Evolutionary conservation across 495 filamentous ascomycete genomes (phyloP).

Genomic region (Penicillium cosmopolitanum): DNA sequence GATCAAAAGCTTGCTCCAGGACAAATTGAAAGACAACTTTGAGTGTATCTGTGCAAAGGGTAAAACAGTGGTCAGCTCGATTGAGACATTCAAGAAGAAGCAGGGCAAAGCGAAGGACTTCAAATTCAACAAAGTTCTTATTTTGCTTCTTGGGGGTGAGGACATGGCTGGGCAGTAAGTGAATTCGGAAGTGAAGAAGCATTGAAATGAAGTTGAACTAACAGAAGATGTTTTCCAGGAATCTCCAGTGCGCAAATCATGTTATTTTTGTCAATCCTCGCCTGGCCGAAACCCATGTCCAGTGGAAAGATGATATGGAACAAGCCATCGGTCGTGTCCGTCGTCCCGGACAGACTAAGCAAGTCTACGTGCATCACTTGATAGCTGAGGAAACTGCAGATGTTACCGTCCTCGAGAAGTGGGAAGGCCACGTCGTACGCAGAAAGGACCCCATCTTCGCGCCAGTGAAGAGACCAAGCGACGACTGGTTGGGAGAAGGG

Average conservation of each 20-base stretch:
- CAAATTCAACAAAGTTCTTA: conserved; percentile 51
- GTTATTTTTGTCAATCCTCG: conserved; percentile 73
- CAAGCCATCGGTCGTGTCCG: conserved; percentile 74
- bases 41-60: conserved; percentile 27
- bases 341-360: conserved; percentile 68
- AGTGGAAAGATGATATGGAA: conserved; percentile 62
- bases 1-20: conserved; percentile 34
- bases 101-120: neutral
- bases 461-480: conserved; percentile 17
- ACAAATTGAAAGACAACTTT: neutral
- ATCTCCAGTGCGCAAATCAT: conserved; percentile 76
- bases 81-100: conserved; percentile 2
- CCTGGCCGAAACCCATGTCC: conserved; percentile 54
- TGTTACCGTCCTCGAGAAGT: conserved; percentile 48
- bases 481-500: neutral
- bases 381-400: conserved; percentile 68
- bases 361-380: conserved; percentile 73
- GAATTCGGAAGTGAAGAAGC: neutral
- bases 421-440: neutral
- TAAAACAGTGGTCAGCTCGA: conserved; percentile 18
- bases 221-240: conserved; percentile 46
- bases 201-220: neutral
- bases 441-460: neutral
- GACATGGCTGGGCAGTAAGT: conserved; percentile 71
- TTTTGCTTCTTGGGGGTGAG: conserved; percentile 68